A percentile compares a stretch with the other conserved stretches of the same genome.
Evolutionary conservation across 75 land plant species (phyloP).

Genomic region (Ceratopteris richardii): DNA sequence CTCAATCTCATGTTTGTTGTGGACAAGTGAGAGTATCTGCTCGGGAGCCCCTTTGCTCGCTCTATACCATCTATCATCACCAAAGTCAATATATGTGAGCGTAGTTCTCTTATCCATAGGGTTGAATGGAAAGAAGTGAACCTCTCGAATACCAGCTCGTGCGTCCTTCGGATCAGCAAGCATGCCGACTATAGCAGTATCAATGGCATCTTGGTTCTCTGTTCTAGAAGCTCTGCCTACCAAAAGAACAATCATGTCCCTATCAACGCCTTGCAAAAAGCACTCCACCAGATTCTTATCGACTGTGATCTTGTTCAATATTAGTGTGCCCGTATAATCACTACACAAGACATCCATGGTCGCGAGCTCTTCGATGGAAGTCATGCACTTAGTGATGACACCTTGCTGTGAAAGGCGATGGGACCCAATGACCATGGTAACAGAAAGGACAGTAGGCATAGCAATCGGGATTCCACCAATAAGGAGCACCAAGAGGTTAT

Average conservation of each 20-base stretch:
- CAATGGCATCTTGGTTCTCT: slow-evolving; percentile 72
- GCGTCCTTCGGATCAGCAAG: slow-evolving; percentile 64
- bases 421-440: slow-evolving; percentile 74
- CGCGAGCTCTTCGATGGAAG: slow-evolving; percentile 92
- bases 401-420: slow-evolving; percentile 47
- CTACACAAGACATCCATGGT: slow-evolving; percentile 90
- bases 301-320: too few relatives aligned
- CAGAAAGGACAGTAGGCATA: slow-evolving; percentile 70
- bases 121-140: slow-evolving; percentile 70
- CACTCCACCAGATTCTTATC: too few relatives aligned
- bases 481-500: slow-evolving; percentile 50
- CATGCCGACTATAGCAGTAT: slow-evolving; percentile 60
- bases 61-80: slow-evolving; percentile 71
- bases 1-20: slow-evolving; percentile 23
- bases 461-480: slow-evolving; percentile 76
- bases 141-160: slow-evolving; percentile 52
- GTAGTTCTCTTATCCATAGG: slow-evolving; percentile 86
- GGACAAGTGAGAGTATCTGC: slow-evolving; percentile 12
- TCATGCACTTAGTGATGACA: slow-evolving; percentile 91
- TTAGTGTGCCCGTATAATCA: too few relatives aligned
- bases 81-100: slow-evolving; percentile 67
- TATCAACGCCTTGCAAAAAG: slow-evolving; percentile 33
- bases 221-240: slow-evolving; percentile 59
- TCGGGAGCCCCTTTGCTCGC: slow-evolving; percentile 88
- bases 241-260: slow-evolving; percentile 35